phyloP scores from a whole-genome alignment of 495 filamentous ascomycete genomes.

The Tuber microsphaerosporum region DNA sequence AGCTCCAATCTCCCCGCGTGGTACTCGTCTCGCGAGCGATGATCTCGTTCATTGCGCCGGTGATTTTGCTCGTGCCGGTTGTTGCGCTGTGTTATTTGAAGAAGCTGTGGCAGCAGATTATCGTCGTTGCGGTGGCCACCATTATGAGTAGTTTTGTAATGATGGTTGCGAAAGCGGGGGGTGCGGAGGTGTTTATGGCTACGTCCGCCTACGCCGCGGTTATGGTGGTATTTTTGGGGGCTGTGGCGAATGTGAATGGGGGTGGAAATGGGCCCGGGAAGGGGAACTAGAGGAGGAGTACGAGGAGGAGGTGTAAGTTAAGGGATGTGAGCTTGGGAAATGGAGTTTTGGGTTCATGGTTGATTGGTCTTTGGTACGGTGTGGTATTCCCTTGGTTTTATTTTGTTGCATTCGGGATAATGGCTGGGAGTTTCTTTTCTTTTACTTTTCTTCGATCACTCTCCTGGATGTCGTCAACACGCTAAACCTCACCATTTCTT shows the following conservation, averaged over 20 bases:
- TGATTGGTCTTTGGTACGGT: background rate
- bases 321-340: background rate
- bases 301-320: background rate
- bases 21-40: background rate
- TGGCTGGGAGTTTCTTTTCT: background rate
- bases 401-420: background rate
- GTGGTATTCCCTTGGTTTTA: too few relatives aligned
- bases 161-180: background rate
- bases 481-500: background rate
- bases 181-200: background rate
- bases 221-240: background rate
- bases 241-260: background rate
- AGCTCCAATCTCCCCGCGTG: background rate
- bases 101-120: background rate
- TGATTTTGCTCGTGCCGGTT: background rate
- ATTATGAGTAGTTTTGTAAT: background rate
- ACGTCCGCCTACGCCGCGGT: background rate
- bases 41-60: background rate
- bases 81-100: background rate
- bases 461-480: background rate
- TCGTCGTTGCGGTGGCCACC: background rate
- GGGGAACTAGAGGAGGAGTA: background rate
- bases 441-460: background rate
- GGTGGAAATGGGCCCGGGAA: background rate
- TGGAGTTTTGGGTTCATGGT: background rate